A percentile compares a stretch with the other conserved stretches of the same genome.
Evolutionary conservation across 768 basidiomycete genomes (phyloP).

Genomic region (Panaeolus papilionaceus): DNA sequence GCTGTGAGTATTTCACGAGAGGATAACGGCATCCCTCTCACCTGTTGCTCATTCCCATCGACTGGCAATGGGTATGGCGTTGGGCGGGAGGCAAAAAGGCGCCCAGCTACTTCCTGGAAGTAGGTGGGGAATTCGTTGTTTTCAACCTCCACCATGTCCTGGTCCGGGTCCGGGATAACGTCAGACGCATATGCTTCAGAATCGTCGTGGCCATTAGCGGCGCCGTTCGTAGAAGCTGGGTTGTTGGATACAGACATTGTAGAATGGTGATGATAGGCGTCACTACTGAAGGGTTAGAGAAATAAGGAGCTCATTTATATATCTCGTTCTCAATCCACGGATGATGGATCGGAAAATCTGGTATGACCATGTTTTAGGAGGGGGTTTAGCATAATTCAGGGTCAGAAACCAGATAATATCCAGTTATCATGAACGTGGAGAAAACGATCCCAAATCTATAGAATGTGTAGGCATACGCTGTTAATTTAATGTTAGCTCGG

Average conservation of each 20-base stretch:
- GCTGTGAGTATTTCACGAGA: not conserved
- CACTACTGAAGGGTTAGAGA: not conserved
- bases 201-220: constrained; percentile 14
- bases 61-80: constrained; percentile 77
- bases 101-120: constrained; percentile 62
- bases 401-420: constrained; percentile 7
- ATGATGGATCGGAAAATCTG: constrained; percentile 23
- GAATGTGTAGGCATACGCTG: constrained; percentile 6
- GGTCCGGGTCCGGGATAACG: constrained; percentile 19
- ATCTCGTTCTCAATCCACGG: constrained; percentile 21
- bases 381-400: constrained; percentile 9
- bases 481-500: constrained; percentile 8
- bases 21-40: constrained; percentile 38
- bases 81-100: constrained; percentile 74
- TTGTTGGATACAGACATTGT: constrained; percentile 17
- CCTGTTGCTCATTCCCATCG: constrained; percentile 72
- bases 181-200: constrained; percentile 26
- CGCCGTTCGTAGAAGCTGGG: constrained; percentile 11
- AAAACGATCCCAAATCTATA: constrained; percentile 14
- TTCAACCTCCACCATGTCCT: constrained; percentile 45
- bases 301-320: constrained; percentile 16
- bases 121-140: constrained; percentile 62
- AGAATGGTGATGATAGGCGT: constrained; percentile 12
- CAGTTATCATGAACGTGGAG: constrained; percentile 10
- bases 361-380: constrained; percentile 15